Percentiles rank a stretch among this genome's conserved stretches.
Conservation (phyloP, 345 rosid species). For the Iberis pinnata region DNA sequence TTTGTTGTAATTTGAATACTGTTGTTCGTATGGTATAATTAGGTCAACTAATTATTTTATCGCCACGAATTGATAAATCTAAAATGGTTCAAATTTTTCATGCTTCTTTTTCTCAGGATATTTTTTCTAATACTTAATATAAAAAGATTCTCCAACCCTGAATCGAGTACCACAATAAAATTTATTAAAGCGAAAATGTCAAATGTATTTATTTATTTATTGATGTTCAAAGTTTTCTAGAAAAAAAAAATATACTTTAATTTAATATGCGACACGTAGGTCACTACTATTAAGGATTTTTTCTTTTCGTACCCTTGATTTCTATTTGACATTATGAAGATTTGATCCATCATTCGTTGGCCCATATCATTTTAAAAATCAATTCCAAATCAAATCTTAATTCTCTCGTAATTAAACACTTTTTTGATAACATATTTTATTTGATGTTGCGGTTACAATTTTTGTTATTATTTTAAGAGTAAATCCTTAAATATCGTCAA, state of each 20-base stretch:
- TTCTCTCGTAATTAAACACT: background rate
- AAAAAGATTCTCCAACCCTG: slow-evolving; percentile 6
- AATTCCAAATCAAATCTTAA: slow-evolving; percentile 24
- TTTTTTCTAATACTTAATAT: background rate
- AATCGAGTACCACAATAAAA: slow-evolving; percentile 2
- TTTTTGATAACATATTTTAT: background rate
- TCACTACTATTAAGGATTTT: slow-evolving; percentile 18
- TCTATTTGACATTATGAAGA: slow-evolving; percentile 32
- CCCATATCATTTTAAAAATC: slow-evolving; percentile 27
- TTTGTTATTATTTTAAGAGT: too few relatives aligned
- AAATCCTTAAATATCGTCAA: too few relatives aligned
- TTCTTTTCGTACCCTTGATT: slow-evolving; percentile 22
- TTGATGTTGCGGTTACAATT: background rate
- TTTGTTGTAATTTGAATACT: background rate
- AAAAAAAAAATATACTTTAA: slow-evolving; percentile 2
- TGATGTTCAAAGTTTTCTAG: slow-evolving; percentile 18
- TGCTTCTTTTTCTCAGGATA: background rate
- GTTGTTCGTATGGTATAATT: background rate
- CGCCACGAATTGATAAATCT: too few relatives aligned
- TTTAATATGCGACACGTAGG: slow-evolving; percentile 20
- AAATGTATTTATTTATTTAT: background rate
- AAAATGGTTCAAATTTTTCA: too few relatives aligned
- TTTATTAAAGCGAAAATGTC: slow-evolving; percentile 17
- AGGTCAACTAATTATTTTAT: slow-evolving; percentile 18
- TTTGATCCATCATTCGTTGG: slow-evolving; percentile 32